Evolutionary conservation across 129 eudicot species (phyloP).

Genomic region (Silybum marianum): DNA sequence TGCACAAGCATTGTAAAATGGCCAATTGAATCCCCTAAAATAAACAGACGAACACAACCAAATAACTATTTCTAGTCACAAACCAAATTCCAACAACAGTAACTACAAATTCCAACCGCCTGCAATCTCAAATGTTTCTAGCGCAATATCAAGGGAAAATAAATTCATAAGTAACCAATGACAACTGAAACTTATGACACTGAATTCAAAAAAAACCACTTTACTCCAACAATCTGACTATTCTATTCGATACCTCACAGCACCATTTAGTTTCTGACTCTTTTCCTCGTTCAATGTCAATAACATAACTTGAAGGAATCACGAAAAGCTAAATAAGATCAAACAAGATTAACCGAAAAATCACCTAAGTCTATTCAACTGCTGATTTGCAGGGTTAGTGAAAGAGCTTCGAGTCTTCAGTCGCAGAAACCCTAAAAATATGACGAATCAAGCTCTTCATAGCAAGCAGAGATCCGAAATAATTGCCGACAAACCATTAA

Average conservation of each 20-base stretch:
- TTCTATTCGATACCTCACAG: conserved; percentile 11
- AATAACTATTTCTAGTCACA: conserved; percentile 2
- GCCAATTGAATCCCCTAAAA: conserved; percentile 2
- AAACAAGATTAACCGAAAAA: background rate
- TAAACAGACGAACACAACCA: background rate
- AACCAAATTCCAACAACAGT: conserved; percentile 1
- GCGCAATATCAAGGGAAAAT: background rate
- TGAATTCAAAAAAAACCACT: conserved; percentile 2
- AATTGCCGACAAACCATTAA: conserved; percentile 39
- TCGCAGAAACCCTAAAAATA: conserved; percentile 48
- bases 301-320: background rate
- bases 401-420: conserved; percentile 31
- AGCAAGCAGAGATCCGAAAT: conserved; percentile 60
- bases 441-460: conserved; percentile 26
- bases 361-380: conserved; percentile 32
- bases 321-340: background rate
- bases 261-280: background rate
- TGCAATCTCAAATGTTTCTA: background rate
- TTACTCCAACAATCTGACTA: conserved; percentile 14
- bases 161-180: background rate
- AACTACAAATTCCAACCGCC: conserved; percentile 6
- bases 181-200: background rate
- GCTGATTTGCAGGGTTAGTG: conserved; percentile 39
- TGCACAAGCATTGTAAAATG: background rate
- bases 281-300: background rate